Evolutionary conservation across 495 filamentous ascomycete genomes (phyloP).

Genomic region (Neurospora sp.): DNA sequence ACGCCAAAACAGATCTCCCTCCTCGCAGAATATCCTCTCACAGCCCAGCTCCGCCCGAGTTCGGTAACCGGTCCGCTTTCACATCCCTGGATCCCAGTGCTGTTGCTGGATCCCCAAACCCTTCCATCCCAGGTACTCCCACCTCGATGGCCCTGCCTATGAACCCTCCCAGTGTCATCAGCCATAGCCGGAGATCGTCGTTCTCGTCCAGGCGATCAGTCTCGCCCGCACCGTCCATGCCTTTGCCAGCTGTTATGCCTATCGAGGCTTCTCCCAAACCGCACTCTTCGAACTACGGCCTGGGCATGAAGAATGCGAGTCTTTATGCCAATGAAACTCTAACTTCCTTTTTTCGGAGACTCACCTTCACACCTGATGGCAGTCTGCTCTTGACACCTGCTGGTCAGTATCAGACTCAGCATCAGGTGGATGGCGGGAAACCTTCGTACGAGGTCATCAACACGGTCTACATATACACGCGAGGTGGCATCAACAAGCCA

Average conservation of each 20-base stretch:
- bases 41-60: constrained; percentile 86
- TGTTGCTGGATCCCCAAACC: constrained; percentile 67
- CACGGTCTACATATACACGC: constrained; percentile 96
- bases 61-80: constrained; percentile 46
- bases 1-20: constrained; percentile 82
- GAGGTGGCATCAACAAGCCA: constrained; percentile 92
- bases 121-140: constrained; percentile 92
- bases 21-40: constrained; percentile 79
- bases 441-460: constrained; percentile 80
- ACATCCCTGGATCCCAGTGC: constrained; percentile 39
- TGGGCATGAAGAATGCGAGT: constrained; percentile 71
- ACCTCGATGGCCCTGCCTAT: constrained; percentile 83
- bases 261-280: constrained; percentile 80
- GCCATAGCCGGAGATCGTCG: constrained; percentile 86
- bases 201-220: constrained; percentile 90
- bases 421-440: constrained; percentile 60
- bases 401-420: constrained; percentile 83
- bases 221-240: constrained; percentile 91
- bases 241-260: constrained; percentile 93
- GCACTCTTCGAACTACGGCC: constrained; percentile 39
- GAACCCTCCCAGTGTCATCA: constrained; percentile 84
- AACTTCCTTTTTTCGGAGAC: constrained; percentile 90
- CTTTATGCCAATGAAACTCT: constrained; percentile 97
- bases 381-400: constrained; percentile 93
- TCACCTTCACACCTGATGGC: constrained; percentile 92